Conservation (phyloP, 805 yeast genomes). For the Metschnikowia aberdeeniae region DNA sequence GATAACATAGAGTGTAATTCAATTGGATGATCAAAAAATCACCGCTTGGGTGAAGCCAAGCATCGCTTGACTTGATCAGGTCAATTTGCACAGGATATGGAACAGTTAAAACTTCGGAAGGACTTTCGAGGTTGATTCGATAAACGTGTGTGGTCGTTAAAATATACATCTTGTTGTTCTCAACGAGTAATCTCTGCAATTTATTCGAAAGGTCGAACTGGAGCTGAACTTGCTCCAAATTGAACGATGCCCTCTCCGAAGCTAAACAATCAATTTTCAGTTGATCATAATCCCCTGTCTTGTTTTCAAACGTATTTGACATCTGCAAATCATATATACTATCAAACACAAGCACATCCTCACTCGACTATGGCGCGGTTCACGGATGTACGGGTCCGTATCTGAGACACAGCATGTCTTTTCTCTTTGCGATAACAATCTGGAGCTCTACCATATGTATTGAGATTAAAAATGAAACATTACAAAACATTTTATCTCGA, state of each 20-base stretch:
- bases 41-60: conserved; percentile 40
- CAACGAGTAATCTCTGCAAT: conserved; percentile 26
- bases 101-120: conserved; percentile 27
- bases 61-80: conserved; percentile 18
- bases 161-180: conserved; percentile 34
- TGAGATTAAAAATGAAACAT: no score
- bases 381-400: conserved; percentile 1
- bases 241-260: conserved; percentile 22
- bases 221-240: conserved; percentile 36
- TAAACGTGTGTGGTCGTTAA: conserved; percentile 20
- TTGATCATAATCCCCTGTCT: not conserved
- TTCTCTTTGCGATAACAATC: no score
- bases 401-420: no score
- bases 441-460: no score
- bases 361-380: not conserved
- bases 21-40: conserved; percentile 29
- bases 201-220: conserved; percentile 31
- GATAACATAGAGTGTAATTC: conserved; percentile 30
- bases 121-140: conserved; percentile 34
- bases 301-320: not conserved
- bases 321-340: not conserved
- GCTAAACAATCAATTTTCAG: not conserved
- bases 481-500: no score
- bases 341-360: not conserved
- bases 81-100: conserved; percentile 19